Evolutionary conservation across 2,329 filamentous ascomycete genomes (phyloP).

Genomic region (Fusarium sp.): DNA sequence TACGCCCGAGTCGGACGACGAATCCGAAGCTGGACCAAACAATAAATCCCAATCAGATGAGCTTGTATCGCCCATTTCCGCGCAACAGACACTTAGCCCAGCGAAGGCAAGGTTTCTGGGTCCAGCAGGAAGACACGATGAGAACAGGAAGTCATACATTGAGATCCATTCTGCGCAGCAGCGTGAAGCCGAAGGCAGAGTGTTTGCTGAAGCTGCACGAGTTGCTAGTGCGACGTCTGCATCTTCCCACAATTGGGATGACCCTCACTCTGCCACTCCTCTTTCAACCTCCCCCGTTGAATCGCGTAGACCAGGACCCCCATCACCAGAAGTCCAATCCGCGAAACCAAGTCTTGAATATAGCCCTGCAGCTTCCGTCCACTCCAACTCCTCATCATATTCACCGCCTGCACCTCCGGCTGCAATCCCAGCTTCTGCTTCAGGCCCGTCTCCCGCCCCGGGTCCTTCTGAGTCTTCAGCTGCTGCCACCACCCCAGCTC

Average conservation of each 20-base stretch:
- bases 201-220: slow-evolving; percentile 64
- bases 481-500: slow-evolving; percentile 7
- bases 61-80: slow-evolving; percentile 34
- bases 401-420: slow-evolving; percentile 37
- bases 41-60: slow-evolving; percentile 32
- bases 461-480: not conserved
- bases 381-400: slow-evolving; percentile 51
- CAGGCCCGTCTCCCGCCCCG: slow-evolving; percentile 3
- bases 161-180: slow-evolving; percentile 70
- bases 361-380: slow-evolving; percentile 58
- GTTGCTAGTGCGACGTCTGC: slow-evolving; percentile 52
- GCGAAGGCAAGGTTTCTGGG: slow-evolving; percentile 59
- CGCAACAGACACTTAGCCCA: slow-evolving; percentile 49
- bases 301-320: slow-evolving; percentile 39
- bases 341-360: slow-evolving; percentile 51
- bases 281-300: slow-evolving; percentile 45
- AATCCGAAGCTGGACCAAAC: slow-evolving; percentile 26
- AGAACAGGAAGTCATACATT: slow-evolving; percentile 69
- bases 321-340: slow-evolving; percentile 48
- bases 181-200: slow-evolving; percentile 70
- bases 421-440: slow-evolving; percentile 19
- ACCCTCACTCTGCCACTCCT: slow-evolving; percentile 46
- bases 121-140: slow-evolving; percentile 58
- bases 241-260: slow-evolving; percentile 52
- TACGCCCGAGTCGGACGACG: slow-evolving; percentile 39